Conservation (phyloP, 352 stramenopile genomes). For the Halophytophthora batemanensis region DNA sequence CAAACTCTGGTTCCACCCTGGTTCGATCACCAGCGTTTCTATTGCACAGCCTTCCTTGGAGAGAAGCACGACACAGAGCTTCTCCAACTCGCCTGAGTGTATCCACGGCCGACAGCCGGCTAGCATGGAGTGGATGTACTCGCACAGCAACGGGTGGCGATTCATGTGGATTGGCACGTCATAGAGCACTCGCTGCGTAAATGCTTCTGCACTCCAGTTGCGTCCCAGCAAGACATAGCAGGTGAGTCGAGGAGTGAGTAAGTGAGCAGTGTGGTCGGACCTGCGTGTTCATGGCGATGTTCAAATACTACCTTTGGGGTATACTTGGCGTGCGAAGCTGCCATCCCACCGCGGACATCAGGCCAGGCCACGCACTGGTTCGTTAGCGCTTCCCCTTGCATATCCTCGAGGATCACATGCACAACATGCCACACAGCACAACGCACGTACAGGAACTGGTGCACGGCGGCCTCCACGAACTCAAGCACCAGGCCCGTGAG, state of each 20-base stretch:
- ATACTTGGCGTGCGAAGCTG: no score
- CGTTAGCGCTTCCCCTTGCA: no score
- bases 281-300: no score
- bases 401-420: constrained; percentile 4
- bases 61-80: constrained; percentile 57
- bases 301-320: no score
- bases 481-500: constrained; percentile 65
- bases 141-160: constrained; percentile 61
- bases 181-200: constrained; percentile 63
- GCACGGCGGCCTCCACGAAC: constrained; percentile 68
- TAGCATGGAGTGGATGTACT: constrained; percentile 81
- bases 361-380: no score
- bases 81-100: constrained; percentile 52
- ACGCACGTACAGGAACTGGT: constrained; percentile 72
- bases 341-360: no score
- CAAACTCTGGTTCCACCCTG: constrained; percentile 26
- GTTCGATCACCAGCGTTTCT: constrained; percentile 55
- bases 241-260: no score
- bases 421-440: neutral
- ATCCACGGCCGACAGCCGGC: constrained; percentile 65
- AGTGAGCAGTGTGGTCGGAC: no score
- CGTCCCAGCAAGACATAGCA: neutral
- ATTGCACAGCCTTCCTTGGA: constrained; percentile 42
- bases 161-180: constrained; percentile 79
- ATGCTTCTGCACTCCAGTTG: constrained; percentile 37